Evolutionary conservation across 2,329 filamentous ascomycete species (phyloP), one percentile per base, ranked within the genome.

Genomic region (Fusarium sp.): DNA sequence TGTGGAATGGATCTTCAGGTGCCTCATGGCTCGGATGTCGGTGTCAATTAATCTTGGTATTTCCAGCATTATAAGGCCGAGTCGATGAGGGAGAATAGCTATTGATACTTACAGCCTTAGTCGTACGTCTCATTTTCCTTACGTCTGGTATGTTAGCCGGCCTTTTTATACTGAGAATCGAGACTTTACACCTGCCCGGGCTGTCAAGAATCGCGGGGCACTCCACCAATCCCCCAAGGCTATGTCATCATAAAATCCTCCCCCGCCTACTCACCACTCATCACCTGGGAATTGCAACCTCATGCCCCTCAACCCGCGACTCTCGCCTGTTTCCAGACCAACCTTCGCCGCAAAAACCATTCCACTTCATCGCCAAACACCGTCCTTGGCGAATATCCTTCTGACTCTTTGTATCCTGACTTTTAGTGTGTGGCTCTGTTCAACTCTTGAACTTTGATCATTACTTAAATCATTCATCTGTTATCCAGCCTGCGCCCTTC

Each of bases 221-320:
- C 61, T 62, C 61, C 61, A 62, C 61, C 38, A 49, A 44, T 54
- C 27, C 31, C 51, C 46, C 25, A 33, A 21, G 44, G 49, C 61
- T 62, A 65, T 65, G 61, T 65, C 62, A 65, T 65, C 61, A 64
- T 62, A 47, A 47, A 56, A 61, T 47, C 19, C 31, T 42, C 38
- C 46, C 52, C 52, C 52, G 39, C 62, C 62, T 61, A 62, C 45
- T 62, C 61, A 64, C 19, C 19, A 19, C 19, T 19, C 19, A 29
- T 29, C 27, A 29, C 27, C 27, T 29, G 27, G 43, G 44, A 39
- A 47, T 47, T 45, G 48, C 44, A 51, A 65, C 61, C 61, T 65
- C 61, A 57, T 65, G 61, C 57, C 61, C 61, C 61, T 65, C 61
- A 25, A 25, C 23, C 23, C 6, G 33, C 56, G 51, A 38, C 38